Conservation (phyloP, 768 basidiomycete genomes). For the Collybia nuda region DNA sequence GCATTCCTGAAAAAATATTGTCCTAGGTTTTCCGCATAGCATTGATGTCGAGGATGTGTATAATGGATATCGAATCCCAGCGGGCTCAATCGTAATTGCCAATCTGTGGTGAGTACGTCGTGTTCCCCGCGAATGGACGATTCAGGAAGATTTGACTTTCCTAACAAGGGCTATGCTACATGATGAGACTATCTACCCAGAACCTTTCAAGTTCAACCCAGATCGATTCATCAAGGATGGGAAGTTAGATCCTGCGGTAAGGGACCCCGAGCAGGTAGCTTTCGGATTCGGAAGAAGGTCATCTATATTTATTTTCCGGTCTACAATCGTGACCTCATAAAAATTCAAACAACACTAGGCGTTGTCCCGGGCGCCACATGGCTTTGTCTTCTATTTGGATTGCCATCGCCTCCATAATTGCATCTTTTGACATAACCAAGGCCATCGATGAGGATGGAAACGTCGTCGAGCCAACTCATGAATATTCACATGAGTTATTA, state of each 20-base stretch:
- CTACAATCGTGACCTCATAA: too few species aligned
- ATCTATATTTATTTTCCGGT: too few species aligned
- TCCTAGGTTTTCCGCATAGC: constrained; percentile 28
- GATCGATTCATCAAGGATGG: constrained; percentile 35
- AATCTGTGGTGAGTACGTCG: constrained; percentile 25
- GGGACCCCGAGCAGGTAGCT: constrained; percentile 14
- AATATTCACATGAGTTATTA: constrained; percentile 29
- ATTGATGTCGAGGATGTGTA: constrained; percentile 31
- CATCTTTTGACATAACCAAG: constrained; percentile 26
- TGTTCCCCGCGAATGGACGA: neutral
- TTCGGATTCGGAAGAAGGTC: constrained; percentile 26
- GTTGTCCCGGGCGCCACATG: constrained; percentile 29
- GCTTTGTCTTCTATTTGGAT: constrained; percentile 25
- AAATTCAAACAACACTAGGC: constrained; percentile 6
- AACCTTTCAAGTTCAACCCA: constrained; percentile 31
- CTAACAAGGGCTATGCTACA: constrained; percentile 30
- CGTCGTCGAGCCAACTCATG: constrained; percentile 24
- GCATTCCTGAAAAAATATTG: neutral
- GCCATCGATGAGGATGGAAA: constrained; percentile 21
- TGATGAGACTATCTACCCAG: constrained; percentile 29
- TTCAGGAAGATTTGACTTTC: constrained; percentile 6
- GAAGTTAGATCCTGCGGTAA: constrained; percentile 13
- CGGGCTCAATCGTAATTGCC: constrained; percentile 23
- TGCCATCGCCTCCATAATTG: constrained; percentile 25
- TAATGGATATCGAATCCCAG: constrained; percentile 33